phyloP scores from a whole-genome alignment of 495 filamentous ascomycete genomes.

The Neurospora cerealis region DNA sequence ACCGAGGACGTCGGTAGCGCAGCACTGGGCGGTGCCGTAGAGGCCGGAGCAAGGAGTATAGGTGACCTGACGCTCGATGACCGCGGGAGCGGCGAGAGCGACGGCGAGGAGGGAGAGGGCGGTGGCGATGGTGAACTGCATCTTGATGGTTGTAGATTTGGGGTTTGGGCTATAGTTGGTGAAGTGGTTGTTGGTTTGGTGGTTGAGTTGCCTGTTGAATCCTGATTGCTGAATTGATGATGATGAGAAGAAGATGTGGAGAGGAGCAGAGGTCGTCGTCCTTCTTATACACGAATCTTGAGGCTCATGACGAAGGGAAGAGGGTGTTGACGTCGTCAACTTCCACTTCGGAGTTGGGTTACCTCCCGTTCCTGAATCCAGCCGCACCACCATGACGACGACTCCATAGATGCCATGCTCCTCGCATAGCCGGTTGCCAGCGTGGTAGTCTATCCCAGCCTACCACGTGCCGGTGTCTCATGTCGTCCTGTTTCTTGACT shows the following conservation, averaged over 20 bases:
- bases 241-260: neutral
- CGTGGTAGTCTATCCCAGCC: neutral
- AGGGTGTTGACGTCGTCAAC: neutral
- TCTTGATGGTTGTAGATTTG: slow-evolving; percentile 6
- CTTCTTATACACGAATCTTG: neutral
- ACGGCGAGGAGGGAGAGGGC: slow-evolving; percentile 15
- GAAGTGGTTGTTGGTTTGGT: neutral
- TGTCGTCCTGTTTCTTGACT: neutral
- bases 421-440: neutral
- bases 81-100: slow-evolving; percentile 15
- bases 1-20: slow-evolving; percentile 34
- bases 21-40: slow-evolving; percentile 32
- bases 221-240: neutral
- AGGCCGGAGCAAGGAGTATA: slow-evolving; percentile 30
- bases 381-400: neutral
- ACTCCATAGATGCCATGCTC: neutral
- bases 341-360: neutral
- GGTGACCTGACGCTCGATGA: slow-evolving; percentile 22
- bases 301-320: neutral
- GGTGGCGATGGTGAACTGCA: slow-evolving; percentile 20
- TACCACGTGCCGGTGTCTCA: neutral
- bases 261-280: neutral
- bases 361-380: neutral
- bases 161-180: neutral
- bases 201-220: neutral